Conservation (phyloP, 2,329 filamentous ascomycete species). For the Rachicladosporium sp. region DNA sequence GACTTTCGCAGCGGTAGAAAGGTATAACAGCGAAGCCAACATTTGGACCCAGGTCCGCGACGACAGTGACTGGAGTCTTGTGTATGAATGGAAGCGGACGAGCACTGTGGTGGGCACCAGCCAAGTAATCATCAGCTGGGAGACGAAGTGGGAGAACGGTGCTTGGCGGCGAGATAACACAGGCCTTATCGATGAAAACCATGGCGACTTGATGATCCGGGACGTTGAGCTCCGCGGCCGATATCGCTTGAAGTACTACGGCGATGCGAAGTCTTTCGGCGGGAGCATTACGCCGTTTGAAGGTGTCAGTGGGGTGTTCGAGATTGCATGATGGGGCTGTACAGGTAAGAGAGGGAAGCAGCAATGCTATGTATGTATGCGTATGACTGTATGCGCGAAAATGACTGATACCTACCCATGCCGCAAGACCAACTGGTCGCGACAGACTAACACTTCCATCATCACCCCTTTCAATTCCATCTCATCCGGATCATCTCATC, state of each 20-base stretch:
- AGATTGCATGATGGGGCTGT: conserved; percentile 11
- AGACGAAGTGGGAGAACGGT: conserved; percentile 45
- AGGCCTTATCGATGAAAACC: conserved; percentile 9
- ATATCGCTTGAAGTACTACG: conserved; percentile 74
- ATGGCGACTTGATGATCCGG: conserved; percentile 16
- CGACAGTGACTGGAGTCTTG: conserved; percentile 72
- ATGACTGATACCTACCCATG: no score
- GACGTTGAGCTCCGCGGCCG: conserved; percentile 39
- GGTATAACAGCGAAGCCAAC: conserved; percentile 31
- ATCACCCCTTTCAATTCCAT: no score
- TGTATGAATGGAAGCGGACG: conserved; percentile 68
- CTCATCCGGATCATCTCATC: no score
- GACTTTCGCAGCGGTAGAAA: conserved; percentile 69
- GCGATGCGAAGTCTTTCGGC: conserved; percentile 60
- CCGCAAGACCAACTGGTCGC: no score
- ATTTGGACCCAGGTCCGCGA: conserved; percentile 56
- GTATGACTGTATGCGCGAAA: no score
- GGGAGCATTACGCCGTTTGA: conserved; percentile 56
- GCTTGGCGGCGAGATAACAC: conserved; percentile 25
- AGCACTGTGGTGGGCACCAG: conserved; percentile 60
- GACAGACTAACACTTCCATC: no score
- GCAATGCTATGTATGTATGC: no score
- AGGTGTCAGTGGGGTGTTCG: conserved; percentile 49
- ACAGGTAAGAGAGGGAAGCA: no score
- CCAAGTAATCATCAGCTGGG: conserved; percentile 70